These are phyloP conservation scores for Ilyonectria robusta DNA, from an alignment of 2,329 filamentous ascomycete genomes.

Conservation along the genomic window DNA sequence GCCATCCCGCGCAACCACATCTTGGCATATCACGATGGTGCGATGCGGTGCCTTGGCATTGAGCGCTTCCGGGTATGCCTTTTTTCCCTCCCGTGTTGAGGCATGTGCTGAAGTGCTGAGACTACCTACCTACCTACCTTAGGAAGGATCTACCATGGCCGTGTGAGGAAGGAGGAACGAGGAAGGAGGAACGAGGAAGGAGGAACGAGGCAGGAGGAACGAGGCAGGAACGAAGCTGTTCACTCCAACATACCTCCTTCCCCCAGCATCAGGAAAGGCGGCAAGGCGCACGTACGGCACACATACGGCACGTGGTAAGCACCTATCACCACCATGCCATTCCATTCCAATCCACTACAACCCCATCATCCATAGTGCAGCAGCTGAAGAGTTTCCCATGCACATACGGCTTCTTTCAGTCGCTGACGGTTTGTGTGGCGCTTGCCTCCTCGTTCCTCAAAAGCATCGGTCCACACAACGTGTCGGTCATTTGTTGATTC, in stretches of 20 bases:
- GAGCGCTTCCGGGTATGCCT: constrained; percentile 1
- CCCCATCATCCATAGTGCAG: not conserved
- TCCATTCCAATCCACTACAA: not conserved
- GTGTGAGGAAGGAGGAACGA: too few relatives aligned
- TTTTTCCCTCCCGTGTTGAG: not conserved
- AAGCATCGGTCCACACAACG: constrained; percentile 4
- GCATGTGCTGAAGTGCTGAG: too few relatives aligned
- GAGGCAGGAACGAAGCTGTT: too few relatives aligned
- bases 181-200: too few relatives aligned
- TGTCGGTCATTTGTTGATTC: not conserved
- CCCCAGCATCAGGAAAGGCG: not conserved
- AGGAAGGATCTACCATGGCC: not conserved
- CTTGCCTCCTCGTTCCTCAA: constrained; percentile 8
- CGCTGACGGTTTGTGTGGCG: not conserved
- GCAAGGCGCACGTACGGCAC: not conserved
- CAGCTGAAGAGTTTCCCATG: not conserved
- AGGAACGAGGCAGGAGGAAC: too few relatives aligned
- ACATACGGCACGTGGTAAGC: not conserved
- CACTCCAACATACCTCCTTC: not conserved
- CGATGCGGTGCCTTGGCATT: constrained; percentile 9
- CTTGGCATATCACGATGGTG: constrained; percentile 11
- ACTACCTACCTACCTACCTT: too few relatives aligned
- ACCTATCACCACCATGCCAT: not conserved
- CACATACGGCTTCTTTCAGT: not conserved
- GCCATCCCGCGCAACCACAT: constrained; percentile 14